Base-by-base conservation (phyloP, 192 early-diverging fungal species). In the Haplosporangium gracile region DNA sequence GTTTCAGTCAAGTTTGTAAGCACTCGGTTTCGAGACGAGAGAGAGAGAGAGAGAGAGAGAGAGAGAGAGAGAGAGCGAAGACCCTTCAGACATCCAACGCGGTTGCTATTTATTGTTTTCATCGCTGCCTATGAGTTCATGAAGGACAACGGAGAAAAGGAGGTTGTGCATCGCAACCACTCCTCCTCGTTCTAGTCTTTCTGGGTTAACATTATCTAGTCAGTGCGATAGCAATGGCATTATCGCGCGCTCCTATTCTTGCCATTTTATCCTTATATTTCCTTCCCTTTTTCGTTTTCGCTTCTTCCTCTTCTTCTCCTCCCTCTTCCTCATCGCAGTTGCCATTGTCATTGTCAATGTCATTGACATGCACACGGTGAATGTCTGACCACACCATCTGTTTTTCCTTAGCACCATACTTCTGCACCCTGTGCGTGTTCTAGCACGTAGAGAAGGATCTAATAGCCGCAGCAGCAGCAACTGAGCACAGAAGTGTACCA, bases 131-230 rank as follows among this genome's bases (percentile, higher is more conserved):
- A 49, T 4, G 13, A 49, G 47, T 18, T 4, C 49, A 51, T 22
- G 16, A 18, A 51, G 60, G 60, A 32, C 29, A 65, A 65, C 60
- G 60, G 60, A 34, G 60, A 65, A 65, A 65, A 65, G 60, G 60
- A 65, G 29, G 29, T 32, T 11, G 29, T 65, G 60, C 60, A 29
- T 65, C 5, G 49, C 49, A 51, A 5, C 18, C 49, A 51, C 60
- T 45, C 43, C 43, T 45, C 15, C 43, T 45, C 43, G 11, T 45
- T 13, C 0, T 53, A 13, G 3, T n/a, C 9, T 11, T 32, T 29
- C 60, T 26, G 11, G 26, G 60, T 29, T 32, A 32, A 29, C 13
- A 65, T 65, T 32, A 65, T 10, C 11, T 3, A 32, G 29, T 51
- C 49, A 6, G 60, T 34, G 60, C 29, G 29, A 65, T 65, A 65